Base-by-base conservation (phyloP, 192 early-diverging fungal species). In the Phlyctochytrium planicorne region DNA sequence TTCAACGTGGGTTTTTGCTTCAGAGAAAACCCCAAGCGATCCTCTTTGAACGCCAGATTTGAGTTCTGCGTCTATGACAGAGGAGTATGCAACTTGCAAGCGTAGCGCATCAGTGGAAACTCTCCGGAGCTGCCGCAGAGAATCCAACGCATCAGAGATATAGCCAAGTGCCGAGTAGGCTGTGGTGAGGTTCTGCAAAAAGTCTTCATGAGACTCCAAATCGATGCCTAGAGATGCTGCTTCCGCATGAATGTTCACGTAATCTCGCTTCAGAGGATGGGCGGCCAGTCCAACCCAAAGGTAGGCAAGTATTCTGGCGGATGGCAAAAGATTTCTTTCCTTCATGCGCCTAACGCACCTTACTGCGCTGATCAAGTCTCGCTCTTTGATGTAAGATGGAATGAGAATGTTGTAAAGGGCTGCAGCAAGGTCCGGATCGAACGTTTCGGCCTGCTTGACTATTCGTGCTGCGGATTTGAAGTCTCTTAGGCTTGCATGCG, bases 31-130 rank as follows among this genome's bases (percentile, higher is more conserved):
- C 25, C 56, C 62, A 12, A 34, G 25, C 20, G 52, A 16, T 6
- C 34, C 32, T 10, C 35, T 32, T 12, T 59, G 30, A 16, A 32
- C 6, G 4, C 34, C 69, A 1, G 16, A 25, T 10, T 52, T 62
- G 4, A 72, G 23, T 2, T 3, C n/a, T 20, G 29, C 63, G 3
- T 62, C n/a, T 56, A 72, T 65, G 36, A 66, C 10, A 27, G 52
- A n/a, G 30, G n/a, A 37, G 40, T 62, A 65, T 2, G 70, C 64
- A 1, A 36, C 52, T 4, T 61, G 16, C 12, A 72, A 23, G 30
- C 53, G 56, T 2, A 66, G 57, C 30, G 16, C n/a, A n/a, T 65
- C 62, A 66, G 20, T 1, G n/a, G 16, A n/a, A 10, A 34, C 23
- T n/a, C 34, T 3, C 32, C n/a, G 17, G 1, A 30, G 56, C 56